Conservation (phyloP, 2,329 filamentous ascomycete species). For the Aspergillus felis region DNA sequence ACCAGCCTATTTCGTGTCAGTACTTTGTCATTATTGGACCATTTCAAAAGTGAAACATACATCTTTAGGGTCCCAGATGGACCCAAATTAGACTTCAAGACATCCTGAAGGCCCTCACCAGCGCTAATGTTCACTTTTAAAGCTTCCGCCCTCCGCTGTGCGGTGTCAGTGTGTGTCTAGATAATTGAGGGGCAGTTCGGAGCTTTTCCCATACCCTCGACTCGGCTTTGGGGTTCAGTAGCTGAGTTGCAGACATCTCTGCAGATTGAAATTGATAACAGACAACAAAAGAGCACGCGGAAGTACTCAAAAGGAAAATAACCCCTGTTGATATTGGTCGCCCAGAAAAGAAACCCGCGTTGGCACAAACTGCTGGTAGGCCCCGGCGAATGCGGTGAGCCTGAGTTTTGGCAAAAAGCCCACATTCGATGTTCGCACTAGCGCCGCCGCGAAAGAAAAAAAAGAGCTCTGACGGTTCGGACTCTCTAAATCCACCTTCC, state of each 20-base stretch:
- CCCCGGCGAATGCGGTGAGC: slow-evolving; percentile 34
- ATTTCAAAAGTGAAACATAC: slow-evolving; percentile 45
- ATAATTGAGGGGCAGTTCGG: slow-evolving; percentile 29
- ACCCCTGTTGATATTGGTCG: slow-evolving; percentile 20
- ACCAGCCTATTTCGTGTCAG: slow-evolving; percentile 50
- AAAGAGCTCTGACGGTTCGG: slow-evolving; percentile 34
- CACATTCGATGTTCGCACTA: slow-evolving; percentile 41
- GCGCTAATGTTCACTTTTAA: slow-evolving; percentile 94
- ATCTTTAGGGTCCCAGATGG: slow-evolving; percentile 95
- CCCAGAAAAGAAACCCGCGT: slow-evolving; percentile 19
- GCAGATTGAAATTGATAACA: slow-evolving; percentile 22
- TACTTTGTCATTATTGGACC: slow-evolving; percentile 6
- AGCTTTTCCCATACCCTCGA: slow-evolving; percentile 67
- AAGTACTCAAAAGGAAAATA: slow-evolving; percentile 17
- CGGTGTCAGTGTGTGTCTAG: slow-evolving; percentile 42
- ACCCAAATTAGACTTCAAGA: slow-evolving; percentile 92
- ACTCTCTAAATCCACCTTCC: slow-evolving; percentile 29
- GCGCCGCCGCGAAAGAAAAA: slow-evolving; percentile 39
- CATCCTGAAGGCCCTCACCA: slow-evolving; percentile 88
- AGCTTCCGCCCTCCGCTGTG: slow-evolving; percentile 90
- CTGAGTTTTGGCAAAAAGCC: slow-evolving; percentile 38
- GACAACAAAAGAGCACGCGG: slow-evolving; percentile 22
- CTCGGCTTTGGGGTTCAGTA: slow-evolving; percentile 98
- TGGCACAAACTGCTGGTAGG: slow-evolving; percentile 24
- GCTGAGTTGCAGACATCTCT: slow-evolving; percentile 90